Percentiles rank a stretch among this genome's conserved stretches.
These are phyloP conservation scores for Amaranthus tricolor DNA, from an alignment of 179 eudicot species.

Conservation along the genomic window DNA sequence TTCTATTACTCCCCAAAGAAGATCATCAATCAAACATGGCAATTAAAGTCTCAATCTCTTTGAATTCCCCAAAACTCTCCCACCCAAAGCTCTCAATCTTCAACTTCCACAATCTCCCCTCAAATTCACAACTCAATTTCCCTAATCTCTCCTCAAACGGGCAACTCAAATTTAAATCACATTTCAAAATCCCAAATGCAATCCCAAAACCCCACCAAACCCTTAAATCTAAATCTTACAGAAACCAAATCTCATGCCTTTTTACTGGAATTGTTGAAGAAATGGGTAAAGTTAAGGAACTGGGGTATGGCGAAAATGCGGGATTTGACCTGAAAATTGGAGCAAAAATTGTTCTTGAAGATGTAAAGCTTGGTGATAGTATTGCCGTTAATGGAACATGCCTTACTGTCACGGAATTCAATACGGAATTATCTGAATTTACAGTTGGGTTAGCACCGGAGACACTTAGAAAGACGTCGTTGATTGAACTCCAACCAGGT, in stretches of 20 bases:
- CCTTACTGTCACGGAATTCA: conserved; percentile 74
- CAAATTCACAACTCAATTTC: conserved; percentile 26
- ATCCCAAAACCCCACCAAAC: conserved; percentile 23
- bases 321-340: conserved; percentile 63
- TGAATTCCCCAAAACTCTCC: conserved; percentile 23
- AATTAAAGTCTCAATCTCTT: conserved; percentile 15
- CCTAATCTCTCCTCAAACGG: conserved; percentile 11
- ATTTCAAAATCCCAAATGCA: conserved; percentile 38
- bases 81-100: conserved; percentile 21
- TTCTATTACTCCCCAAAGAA: no score
- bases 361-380: conserved; percentile 82
- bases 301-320: conserved; percentile 54
- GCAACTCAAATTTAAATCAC: conserved; percentile 26
- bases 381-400: conserved; percentile 90
- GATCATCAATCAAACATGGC: conserved; percentile 18
- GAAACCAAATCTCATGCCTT: conserved; percentile 38
- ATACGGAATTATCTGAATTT: conserved; percentile 43
- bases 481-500: conserved; percentile 62
- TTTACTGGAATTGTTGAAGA: conserved; percentile 96
- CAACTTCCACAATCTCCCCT: conserved; percentile 7
- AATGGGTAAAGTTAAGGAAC: conserved; percentile 62
- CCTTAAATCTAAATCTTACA: conserved; percentile 22
- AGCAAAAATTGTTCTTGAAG: conserved; percentile 65
- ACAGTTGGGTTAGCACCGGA: conserved; percentile 79
- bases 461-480: conserved; percentile 72